These are phyloP conservation scores for Boletus rubroflammeus DNA, from an alignment of 768 basidiomycete species.

Conservation along the genomic window DNA sequence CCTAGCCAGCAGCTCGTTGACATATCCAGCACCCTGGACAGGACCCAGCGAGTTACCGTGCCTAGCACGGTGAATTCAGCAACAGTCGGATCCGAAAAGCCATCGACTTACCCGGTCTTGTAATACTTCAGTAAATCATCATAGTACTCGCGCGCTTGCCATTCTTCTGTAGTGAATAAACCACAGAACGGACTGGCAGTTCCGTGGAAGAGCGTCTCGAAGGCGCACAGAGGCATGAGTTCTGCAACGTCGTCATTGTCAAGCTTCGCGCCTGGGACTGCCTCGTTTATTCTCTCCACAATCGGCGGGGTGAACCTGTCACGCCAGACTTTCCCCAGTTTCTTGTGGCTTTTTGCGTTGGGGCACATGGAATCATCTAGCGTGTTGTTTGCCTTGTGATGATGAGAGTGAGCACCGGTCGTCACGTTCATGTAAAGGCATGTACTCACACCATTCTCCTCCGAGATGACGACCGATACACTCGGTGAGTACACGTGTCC, in stretches of 20 bases:
- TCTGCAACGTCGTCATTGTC: conserved; percentile 48
- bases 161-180: conserved; percentile 65
- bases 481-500: conserved; percentile 41
- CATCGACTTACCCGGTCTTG: conserved; percentile 54
- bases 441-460: conserved; percentile 41
- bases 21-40: conserved; percentile 82
- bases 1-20: conserved; percentile 85
- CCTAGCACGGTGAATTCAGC: conserved; percentile 33
- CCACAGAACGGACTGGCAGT: conserved; percentile 63
- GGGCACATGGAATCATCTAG: conserved; percentile 66
- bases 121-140: conserved; percentile 80
- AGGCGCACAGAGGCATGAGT: conserved; percentile 74
- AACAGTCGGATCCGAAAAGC: not conserved
- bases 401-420: not conserved
- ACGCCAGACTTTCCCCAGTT: conserved; percentile 52
- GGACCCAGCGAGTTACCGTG: conserved; percentile 67
- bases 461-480: conserved; percentile 52
- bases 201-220: conserved; percentile 63
- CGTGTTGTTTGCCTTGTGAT: conserved; percentile 55
- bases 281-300: conserved; percentile 53
- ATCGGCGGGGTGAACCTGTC: conserved; percentile 52
- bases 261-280: conserved; percentile 62
- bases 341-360: conserved; percentile 43
- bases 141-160: conserved; percentile 62
- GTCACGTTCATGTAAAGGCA: not conserved